Base-by-base conservation (phyloP, 352 stramenopile species). In the Aphanomyces euteiches region DNA sequence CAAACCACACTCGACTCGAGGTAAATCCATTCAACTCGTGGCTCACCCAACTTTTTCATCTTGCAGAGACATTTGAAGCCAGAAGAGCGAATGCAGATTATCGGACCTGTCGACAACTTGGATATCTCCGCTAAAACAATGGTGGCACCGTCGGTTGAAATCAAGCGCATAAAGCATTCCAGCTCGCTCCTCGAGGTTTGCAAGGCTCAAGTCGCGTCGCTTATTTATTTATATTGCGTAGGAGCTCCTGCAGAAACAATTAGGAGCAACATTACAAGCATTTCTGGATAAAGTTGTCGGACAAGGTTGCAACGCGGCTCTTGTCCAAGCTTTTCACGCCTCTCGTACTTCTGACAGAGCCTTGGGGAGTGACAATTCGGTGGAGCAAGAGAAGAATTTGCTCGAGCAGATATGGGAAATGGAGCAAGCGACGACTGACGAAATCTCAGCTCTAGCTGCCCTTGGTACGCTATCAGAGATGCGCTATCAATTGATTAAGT, bases 231-330 rank as follows among this genome's bases (percentile, higher is more conserved):
- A 53, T 2, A 19, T 19, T 53, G 45, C 28, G 28, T 41, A 61
- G 54, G 54, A 61, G n/a, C 54, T 61, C 54, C 28, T 61, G 5
- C 39, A 61, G 28, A 19, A 61, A 37, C 54, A 61, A 61, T 37
- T 61, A 19, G 17, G 54, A 37, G 43, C 54, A 37, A 61, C 54
- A 37, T 61, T 61, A 37, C 10, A 8, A 10, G 15, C 54, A 37
- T 61, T 61, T 61, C 34, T 61, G 5, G 19, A 61, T 1, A 61
- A 61, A 40, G 28, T 61, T 12, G 15, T 15, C 5, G 7, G 12
- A 17, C 28, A 61, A 10, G 54, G 54, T n/a, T 61, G 3, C 12
- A 61, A 61, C 3, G 28, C 17, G 4, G 13, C 54, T 7, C 54
- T 61, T 12, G 17, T 39, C 54, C 54, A 13, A 61, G 7, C 12